A percentile compares a stretch with the other conserved stretches of the same genome.
Evolutionary conservation across 192 early-diverging fungal species (phyloP).

Genomic region (Podila horticola): DNA sequence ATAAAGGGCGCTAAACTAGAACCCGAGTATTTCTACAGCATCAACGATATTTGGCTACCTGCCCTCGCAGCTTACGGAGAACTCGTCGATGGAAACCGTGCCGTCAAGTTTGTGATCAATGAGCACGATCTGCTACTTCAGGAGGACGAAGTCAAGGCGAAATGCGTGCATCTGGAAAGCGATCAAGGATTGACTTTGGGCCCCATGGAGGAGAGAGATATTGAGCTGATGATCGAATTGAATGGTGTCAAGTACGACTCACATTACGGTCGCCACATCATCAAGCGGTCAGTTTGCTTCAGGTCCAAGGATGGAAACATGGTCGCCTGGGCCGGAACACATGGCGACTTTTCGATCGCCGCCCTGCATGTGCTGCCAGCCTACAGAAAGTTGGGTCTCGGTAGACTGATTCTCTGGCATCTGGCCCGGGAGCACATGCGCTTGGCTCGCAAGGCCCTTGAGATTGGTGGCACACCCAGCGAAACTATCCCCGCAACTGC

Average conservation of each 20-base stretch:
- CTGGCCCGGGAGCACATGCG: constrained; percentile 19
- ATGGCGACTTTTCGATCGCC: constrained; percentile 35
- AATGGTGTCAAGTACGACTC: constrained; percentile 16
- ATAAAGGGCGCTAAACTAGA: not conserved
- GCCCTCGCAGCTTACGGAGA: not conserved
- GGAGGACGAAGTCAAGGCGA: not conserved
- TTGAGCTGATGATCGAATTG: constrained; percentile 17
- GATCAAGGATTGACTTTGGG: constrained; percentile 16
- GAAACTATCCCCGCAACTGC: not conserved
- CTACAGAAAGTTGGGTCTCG: constrained; percentile 33
- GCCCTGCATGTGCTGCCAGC: constrained; percentile 38
- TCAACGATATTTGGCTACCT: constrained; percentile 32
- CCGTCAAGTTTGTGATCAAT: constrained; percentile 34
- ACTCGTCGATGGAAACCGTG: constrained; percentile 1
- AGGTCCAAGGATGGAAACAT: constrained; percentile 18
- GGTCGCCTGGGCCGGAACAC: constrained; percentile 48
- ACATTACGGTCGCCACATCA: constrained; percentile 17
- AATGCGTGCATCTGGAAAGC: constrained; percentile 14
- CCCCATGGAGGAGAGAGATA: constrained; percentile 23
- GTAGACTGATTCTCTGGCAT: constrained; percentile 17
- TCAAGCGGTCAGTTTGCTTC: constrained; percentile 21
- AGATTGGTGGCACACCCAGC: not conserved
- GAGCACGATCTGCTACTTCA: constrained; percentile 17
- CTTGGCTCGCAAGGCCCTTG: constrained; percentile 6
- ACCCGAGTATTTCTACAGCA: constrained; percentile 9